Conservation (phyloP, 2,329 filamentous ascomycete genomes). For the Trichoderma hamatum region DNA sequence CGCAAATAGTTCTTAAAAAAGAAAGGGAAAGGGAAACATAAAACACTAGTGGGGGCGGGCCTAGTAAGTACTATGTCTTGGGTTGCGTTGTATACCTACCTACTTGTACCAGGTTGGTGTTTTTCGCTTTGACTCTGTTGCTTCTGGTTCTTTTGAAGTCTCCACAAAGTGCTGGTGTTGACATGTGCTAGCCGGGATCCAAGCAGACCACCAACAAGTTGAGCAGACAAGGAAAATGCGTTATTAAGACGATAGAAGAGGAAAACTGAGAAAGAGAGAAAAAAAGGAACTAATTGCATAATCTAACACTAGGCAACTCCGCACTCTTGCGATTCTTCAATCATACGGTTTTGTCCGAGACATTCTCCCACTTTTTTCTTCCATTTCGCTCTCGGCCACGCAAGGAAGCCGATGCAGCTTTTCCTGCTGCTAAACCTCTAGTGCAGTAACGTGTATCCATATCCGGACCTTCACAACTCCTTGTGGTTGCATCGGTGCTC, state of each 20-base stretch:
- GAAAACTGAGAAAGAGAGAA: not conserved
- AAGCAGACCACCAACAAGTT: not conserved
- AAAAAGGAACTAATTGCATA: not conserved
- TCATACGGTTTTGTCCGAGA: conserved; percentile 16
- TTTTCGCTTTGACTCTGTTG: not conserved
- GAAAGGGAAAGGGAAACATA: not conserved
- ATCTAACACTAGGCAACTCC: not conserved
- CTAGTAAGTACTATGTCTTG: not conserved
- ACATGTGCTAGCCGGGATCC: not conserved
- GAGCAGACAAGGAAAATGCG: not conserved
- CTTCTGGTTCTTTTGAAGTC: not conserved
- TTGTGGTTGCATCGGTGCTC: conserved; percentile 3
- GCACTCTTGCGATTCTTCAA: conserved; percentile 8
- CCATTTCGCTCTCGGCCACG: conserved; percentile 2
- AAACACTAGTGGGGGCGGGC: conserved; percentile 4
- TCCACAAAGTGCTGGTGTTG: not conserved
- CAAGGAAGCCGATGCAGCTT: not conserved
- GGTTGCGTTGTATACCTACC: not conserved
- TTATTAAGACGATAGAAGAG: not conserved
- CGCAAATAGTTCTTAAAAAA: not conserved
- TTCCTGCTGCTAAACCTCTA: not conserved
- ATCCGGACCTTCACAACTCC: not conserved
- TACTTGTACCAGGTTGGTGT: not conserved
- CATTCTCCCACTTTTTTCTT: conserved; percentile 17
- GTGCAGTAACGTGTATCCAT: conserved; percentile 4